Evolutionary conservation across 768 basidiomycete species (phyloP), one percentile per base, ranked within the genome.

Genomic region (Tricholoma saponaceum): DNA sequence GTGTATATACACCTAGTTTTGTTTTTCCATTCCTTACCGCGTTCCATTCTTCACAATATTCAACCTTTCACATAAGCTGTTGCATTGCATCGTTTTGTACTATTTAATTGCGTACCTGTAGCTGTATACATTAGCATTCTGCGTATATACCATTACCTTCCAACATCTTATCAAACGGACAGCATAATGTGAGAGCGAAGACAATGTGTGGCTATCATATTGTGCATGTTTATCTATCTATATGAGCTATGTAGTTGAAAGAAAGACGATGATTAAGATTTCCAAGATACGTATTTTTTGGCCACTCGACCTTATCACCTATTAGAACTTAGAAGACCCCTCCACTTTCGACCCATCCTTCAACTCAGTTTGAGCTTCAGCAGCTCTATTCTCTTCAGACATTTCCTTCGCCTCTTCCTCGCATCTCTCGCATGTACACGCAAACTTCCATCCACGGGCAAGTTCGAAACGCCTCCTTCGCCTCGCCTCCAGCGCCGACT

Each of bases 381-480:
- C 70, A 28, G 69, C 68, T 32, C 69, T 69, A 55, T 74, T 70
- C 43, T 72, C 70, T 2, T 61, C 64, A 10, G 67, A 67, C 65
- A 76, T 66, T 35, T 69, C 67, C 52, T 73, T 67, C 5, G 69
- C 79, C 68, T 93, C 91, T 54, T 72, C 74, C 35, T 70, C 66
- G 67, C 92, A 93, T 44, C 83, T 80, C 54, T 76, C 70, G 67
- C 92, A 94, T 51, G 74, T 70, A 66, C 92, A 94, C 10, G 88
- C 83, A 67, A 93, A 92, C 57, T 80, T 77, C 92, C 92, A 94
- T 32, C 92, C 91, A 43, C 87, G 79, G 22, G 82, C 89, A 35
- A 94, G 79, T 74, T 91, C 89, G 63, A 78, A 76, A 30, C 92
- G 80, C 60, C 91, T 76, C 44, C 87, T 78, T 56, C 83, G 76